These are phyloP conservation scores for Dictyostelium purpureum DNA, from an alignment of 78 protist species.

Conservation along the genomic window DNA sequence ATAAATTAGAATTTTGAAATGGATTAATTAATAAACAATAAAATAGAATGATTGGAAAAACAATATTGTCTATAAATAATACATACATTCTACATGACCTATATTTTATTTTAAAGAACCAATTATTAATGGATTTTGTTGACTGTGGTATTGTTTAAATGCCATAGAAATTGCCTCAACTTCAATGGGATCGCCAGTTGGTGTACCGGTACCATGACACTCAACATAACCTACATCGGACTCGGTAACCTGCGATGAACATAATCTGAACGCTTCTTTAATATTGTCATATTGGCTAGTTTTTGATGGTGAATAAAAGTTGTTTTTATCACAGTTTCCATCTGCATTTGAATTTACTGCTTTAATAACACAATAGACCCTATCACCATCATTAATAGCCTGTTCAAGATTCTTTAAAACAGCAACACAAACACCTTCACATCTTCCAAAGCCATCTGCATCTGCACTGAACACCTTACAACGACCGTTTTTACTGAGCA, in stretches of 20 bases:
- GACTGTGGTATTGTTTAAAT: not conserved
- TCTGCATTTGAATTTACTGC: conserved; percentile 61
- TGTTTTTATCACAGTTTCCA: conserved; percentile 61
- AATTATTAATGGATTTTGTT: conserved; percentile 28
- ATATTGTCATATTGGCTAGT: conserved; percentile 26
- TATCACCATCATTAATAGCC: conserved; percentile 33
- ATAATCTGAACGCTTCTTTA: not conserved
- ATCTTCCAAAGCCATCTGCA: conserved; percentile 90
- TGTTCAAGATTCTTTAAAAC: conserved; percentile 6
- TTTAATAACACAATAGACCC: conserved; percentile 42
- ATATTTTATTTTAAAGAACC: conserved; percentile 77
- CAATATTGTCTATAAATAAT: not conserved
- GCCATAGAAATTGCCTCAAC: not conserved
- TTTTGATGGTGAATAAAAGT: conserved; percentile 18
- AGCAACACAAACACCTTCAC: conserved; percentile 85
- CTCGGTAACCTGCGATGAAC: not conserved
- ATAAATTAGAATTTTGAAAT: not conserved
- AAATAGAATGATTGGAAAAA: not conserved
- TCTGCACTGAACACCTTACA: conserved; percentile 76
- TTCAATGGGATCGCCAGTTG: conserved; percentile 40
- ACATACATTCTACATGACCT: conserved; percentile 89
- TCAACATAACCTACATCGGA: conserved; percentile 24
- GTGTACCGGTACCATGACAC: conserved; percentile 55
- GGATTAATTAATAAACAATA: not conserved
- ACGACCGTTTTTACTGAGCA: conserved; percentile 16